Conservation (phyloP, 2,329 filamentous ascomycete species). For the Epicoccum sorghinum region DNA sequence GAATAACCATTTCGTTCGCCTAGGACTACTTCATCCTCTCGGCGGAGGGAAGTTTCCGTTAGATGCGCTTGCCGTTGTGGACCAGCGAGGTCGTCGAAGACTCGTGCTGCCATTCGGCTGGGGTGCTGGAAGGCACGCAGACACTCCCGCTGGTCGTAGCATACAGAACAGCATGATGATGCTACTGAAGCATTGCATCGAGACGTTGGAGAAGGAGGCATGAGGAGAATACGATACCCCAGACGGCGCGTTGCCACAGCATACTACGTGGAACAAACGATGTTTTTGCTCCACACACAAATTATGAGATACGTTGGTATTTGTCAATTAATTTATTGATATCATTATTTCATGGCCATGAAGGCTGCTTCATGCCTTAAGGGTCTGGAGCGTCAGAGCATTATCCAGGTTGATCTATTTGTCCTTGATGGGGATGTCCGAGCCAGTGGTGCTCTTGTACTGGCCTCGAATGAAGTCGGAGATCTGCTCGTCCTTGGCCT, state of each 20-base stretch:
- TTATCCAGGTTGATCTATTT: conserved; percentile 59
- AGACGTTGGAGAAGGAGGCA: conserved; percentile 27
- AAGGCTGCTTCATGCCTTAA: conserved; percentile 12
- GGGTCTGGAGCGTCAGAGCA: neutral
- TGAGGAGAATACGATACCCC: neutral
- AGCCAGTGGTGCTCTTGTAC: conserved; percentile 73
- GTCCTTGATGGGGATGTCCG: conserved; percentile 72
- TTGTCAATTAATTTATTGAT: conserved; percentile 20
- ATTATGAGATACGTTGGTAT: no score
- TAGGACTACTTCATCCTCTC: conserved; percentile 53
- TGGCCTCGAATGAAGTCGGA: conserved; percentile 72
- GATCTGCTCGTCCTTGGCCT: conserved; percentile 83
- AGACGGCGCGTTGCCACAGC: neutral
- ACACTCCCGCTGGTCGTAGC: conserved; percentile 35
- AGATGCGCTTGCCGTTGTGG: conserved; percentile 54
- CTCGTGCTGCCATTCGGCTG: conserved; percentile 54
- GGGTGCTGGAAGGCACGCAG: conserved; percentile 49
- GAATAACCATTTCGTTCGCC: conserved; percentile 46
- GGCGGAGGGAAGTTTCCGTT: conserved; percentile 52
- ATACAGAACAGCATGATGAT: conserved; percentile 39
- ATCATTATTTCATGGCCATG: conserved; percentile 16
- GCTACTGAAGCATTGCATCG: conserved; percentile 35
- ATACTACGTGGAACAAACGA: no score
- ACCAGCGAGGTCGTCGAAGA: conserved; percentile 44
- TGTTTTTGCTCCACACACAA: no score